Conservation (phyloP, 164 flowering plant genomes). For the Berberis vulgaris region DNA sequence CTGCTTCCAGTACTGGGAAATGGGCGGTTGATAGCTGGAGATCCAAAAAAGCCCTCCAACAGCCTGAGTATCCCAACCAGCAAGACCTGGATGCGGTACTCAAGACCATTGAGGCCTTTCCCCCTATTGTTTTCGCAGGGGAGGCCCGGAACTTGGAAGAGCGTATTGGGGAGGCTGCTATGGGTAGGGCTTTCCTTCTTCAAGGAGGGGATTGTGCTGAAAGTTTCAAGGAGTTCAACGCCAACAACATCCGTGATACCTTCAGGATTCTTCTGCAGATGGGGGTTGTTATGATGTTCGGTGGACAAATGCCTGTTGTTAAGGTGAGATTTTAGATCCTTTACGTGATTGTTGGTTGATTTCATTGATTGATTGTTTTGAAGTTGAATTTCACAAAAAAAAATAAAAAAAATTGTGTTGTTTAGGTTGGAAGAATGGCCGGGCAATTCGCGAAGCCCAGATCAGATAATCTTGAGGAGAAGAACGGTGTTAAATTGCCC, state of each 20-base stretch:
- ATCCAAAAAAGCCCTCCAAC: slow-evolving; percentile 65
- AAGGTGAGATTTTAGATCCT: slow-evolving; percentile 33
- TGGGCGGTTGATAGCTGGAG: slow-evolving; percentile 81
- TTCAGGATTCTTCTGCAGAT: slow-evolving; percentile 80
- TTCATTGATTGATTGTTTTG: too few relatives aligned
- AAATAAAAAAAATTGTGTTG: too few relatives aligned
- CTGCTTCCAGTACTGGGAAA: slow-evolving; percentile 17
- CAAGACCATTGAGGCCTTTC: slow-evolving; percentile 57
- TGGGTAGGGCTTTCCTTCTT: slow-evolving; percentile 71
- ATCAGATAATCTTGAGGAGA: slow-evolving; percentile 20
- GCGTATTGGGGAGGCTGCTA: slow-evolving; percentile 62
- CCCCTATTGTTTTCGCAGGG: slow-evolving; percentile 88
- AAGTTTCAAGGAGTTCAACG: slow-evolving; percentile 90
- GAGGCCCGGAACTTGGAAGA: slow-evolving; percentile 82
- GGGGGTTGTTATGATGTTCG: slow-evolving; percentile 84
- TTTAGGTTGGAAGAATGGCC: slow-evolving; percentile 26
- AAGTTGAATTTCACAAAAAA: too few relatives aligned
- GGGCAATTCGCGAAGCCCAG: slow-evolving; percentile 26
- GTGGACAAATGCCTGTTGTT: slow-evolving; percentile 79
- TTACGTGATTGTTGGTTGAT: too few relatives aligned
- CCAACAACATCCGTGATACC: slow-evolving; percentile 79
- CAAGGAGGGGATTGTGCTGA: slow-evolving; percentile 95
- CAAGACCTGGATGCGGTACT: slow-evolving; percentile 57
- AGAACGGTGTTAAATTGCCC: slow-evolving; percentile 20
- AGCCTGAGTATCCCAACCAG: slow-evolving; percentile 75